phyloP scores from a whole-genome alignment of 2,329 filamentous ascomycete genomes.

The Sporothrix brunneoviolacea region DNA sequence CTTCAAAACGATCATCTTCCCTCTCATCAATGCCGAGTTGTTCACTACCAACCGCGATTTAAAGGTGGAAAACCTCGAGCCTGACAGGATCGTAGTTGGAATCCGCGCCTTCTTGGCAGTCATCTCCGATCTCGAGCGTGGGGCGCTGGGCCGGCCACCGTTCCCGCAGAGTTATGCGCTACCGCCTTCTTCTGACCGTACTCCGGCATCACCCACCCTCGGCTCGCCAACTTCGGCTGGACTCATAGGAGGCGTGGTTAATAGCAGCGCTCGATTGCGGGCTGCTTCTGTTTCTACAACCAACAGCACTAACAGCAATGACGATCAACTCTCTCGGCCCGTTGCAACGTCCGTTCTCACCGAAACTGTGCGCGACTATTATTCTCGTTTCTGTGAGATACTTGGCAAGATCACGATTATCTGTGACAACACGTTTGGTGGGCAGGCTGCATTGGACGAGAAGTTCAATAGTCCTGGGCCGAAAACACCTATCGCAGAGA shows the following conservation, averaged over 20 bases:
- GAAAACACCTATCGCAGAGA: slow-evolving; percentile 91
- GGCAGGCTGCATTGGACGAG: slow-evolving; percentile 89
- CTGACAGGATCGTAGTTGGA: slow-evolving; percentile 94
- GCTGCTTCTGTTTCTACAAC: slow-evolving; percentile 2
- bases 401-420: slow-evolving; percentile 92
- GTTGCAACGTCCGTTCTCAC: slow-evolving; percentile 58
- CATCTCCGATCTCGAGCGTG: slow-evolving; percentile 86
- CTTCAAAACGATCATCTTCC: slow-evolving; percentile 89
- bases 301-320: slow-evolving; percentile 29
- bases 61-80: slow-evolving; percentile 86
- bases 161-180: slow-evolving; percentile 64
- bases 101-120: slow-evolving; percentile 91
- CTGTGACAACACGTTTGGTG: slow-evolving; percentile 94
- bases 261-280: not conserved
- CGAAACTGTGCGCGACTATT: slow-evolving; percentile 76
- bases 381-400: slow-evolving; percentile 87
- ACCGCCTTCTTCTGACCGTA: slow-evolving; percentile 34
- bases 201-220: slow-evolving; percentile 44
- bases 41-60: slow-evolving; percentile 70
- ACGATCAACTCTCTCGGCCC: slow-evolving; percentile 61
- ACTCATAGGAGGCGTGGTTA: not conserved
- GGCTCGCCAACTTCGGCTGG: slow-evolving; percentile 27
- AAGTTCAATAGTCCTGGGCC: slow-evolving; percentile 83
- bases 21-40: slow-evolving; percentile 86
- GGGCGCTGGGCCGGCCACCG: slow-evolving; percentile 67